Base-by-base conservation (phyloP, 129 eudicot species). In the Arctium lappa region DNA sequence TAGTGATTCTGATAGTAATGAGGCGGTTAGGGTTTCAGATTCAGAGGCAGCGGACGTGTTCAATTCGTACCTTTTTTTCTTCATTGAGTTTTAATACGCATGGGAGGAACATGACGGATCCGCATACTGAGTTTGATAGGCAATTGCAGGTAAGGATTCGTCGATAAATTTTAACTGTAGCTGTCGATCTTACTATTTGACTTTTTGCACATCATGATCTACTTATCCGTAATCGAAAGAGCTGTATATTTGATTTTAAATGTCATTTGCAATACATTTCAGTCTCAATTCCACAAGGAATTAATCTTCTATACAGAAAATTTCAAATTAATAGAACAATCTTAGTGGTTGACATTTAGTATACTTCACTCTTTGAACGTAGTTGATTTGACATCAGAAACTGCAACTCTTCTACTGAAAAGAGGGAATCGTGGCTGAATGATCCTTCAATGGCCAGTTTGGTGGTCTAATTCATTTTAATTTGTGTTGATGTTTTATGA, bases 11-110 rank as follows among this genome's bases (percentile, higher is more conserved):
- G 89, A 74, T 48, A 63, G 74, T n/a, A 69, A 69, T 56, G 98
- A 96, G 87, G 98, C 91, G 50, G 89, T 91, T 87, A 86, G 99
- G 91, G 99, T 96, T 81, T 50, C 11, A 87, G 97, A 96, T 88
- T 94, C 99, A 83, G 89, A 89, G 7, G 27, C 62, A 6, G 99
- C 99, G 32, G 98, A 96, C 53, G 95, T 90, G 85, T 96, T 93
- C 71, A 22, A 22, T 93, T 93, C 62, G 92, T 96, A 48, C 99
- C 99, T 0, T 96, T 96, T 96, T 96, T 72, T 89, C 94, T 31
- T 96, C 99, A 13, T 83, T 96, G 85, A 96, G 99, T 68, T 91
- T 93, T 63, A 93, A 96, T 79, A 87, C 89, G 10, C 91, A 93
- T 74, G 98, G 97, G 10, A 88, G 81, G 73, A 90, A 85, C 72